Evolutionary conservation across 2,329 filamentous ascomycete species (phyloP), one percentile per base, ranked within the genome.

Genomic region (Colletotrichum orchidophilum): DNA sequence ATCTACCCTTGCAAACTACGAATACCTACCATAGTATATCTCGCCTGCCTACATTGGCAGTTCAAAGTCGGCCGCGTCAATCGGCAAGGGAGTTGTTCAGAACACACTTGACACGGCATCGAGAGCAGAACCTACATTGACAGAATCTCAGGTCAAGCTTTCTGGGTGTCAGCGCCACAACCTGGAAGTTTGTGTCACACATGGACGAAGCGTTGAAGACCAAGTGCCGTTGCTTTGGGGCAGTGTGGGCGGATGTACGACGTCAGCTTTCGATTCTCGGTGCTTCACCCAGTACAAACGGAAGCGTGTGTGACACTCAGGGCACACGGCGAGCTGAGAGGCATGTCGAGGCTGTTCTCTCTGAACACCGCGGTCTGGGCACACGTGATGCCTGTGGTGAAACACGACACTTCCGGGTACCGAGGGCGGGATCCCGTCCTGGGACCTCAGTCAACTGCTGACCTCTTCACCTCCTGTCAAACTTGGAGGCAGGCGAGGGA

Each of bases 341-440:
- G 27, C 26, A 50, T 18, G 27, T 5, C 18, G 58, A 42, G 35
- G 50, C 50, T 27, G 60, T 55, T 50, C 33, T 42, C n/a, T 11
- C 46, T 63, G 54, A n/a, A 29, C 33, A 24, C 63, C 39, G 46
- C 33, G 21, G 33, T 33, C n/a, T 31, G 18, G 9, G 58, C n/a
- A 49, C 69, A 71, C 69, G 69, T 71, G 69, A 71, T 59, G 42
- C 13, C n/a, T 33, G n/a, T 63, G 9, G 31, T 69, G 64, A 71
- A 71, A 71, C 69, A 46, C 65, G 50, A 71, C 50, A 69, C 21
- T 63, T 35, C 69, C 42, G 64, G 52, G 12, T 68, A 49, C 64
- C 58, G 64, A 71, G 33, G 58, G 53, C 42, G 58, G 46, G 27
- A 69, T 63, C 46, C 65, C 21, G 27, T 58, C 42, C 24, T 29